Percentiles rank a stretch among this genome's conserved stretches.
Conservation (phyloP, 2,329 filamentous ascomycete genomes). For the Chaetomium olivaceum region DNA sequence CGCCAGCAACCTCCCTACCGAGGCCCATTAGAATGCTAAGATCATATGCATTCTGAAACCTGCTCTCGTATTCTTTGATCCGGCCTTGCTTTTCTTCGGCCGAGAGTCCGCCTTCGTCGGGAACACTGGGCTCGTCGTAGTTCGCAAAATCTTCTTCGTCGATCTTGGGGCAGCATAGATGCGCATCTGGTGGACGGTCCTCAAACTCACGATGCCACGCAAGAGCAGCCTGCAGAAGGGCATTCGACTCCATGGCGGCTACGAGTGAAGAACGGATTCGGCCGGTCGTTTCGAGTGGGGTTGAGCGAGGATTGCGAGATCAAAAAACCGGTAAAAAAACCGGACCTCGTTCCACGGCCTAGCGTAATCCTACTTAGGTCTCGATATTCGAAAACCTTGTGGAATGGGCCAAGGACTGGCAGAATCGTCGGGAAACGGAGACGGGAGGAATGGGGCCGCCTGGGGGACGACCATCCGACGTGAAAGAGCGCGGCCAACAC, state of each 20-base stretch:
- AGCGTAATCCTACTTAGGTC: not conserved
- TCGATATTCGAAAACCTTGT: not conserved
- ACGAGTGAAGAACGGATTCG: not conserved
- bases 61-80: slow-evolving; percentile 55
- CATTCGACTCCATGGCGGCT: slow-evolving; percentile 27
- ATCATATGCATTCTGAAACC: slow-evolving; percentile 64
- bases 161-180: slow-evolving; percentile 69
- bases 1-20: slow-evolving; percentile 58
- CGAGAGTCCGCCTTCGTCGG: slow-evolving; percentile 49
- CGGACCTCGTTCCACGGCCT: slow-evolving; percentile 5
- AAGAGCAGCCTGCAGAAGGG: slow-evolving; percentile 28
- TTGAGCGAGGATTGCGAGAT: not conserved
- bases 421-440: not conserved
- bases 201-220: slow-evolving; percentile 31
- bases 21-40: slow-evolving; percentile 71
- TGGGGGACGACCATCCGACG: not conserved
- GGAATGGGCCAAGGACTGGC: not conserved
- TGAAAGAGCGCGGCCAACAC: slow-evolving; percentile 3
- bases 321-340: not conserved
- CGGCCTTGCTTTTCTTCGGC: slow-evolving; percentile 52
- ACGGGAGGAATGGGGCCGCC: not conserved
- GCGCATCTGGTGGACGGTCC: slow-evolving; percentile 46
- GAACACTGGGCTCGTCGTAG: slow-evolving; percentile 58
- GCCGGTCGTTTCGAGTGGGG: not conserved
- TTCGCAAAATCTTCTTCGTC: slow-evolving; percentile 63